Evolutionary conservation across 2,329 filamentous ascomycete genomes (phyloP), one percentile per base, ranked within the genome.

Genomic region (Grosmannia clavigera): DNA sequence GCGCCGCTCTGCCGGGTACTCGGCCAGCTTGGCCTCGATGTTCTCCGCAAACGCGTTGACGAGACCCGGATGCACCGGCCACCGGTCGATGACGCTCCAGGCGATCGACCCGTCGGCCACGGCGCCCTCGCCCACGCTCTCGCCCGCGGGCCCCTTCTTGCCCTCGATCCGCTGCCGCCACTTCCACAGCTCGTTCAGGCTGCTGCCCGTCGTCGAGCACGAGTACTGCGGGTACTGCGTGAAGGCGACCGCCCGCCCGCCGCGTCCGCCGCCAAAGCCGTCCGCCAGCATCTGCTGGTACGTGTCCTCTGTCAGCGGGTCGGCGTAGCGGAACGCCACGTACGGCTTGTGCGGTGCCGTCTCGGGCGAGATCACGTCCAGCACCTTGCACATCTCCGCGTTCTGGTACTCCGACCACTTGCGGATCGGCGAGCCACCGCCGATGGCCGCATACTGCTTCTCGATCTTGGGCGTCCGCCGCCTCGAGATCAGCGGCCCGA

Each of bases 211-310:
- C 1, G 94, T 99, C 25, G 91, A 96, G 76, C 95, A 99, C 25
- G 90, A 96, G 74, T 99, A 99, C 72, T 99, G 94, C 2, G 94
- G 94, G 68, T 99, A 99, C 73, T 99, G 94, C 33, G 92, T 96
- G 70, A 99, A 99, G 1, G 94, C 94, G 5, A 99, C 91, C 1
- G 95, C 94, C 61, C 94, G 83, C 3, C 92, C 92, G n/a, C 92
- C 92, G 62, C 84, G 90, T 5, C 92, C 92, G 58, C 85, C 83
- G 12, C 92, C 92, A 70, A 97, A 96, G 0, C 94, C 94, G 70
- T 99, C 94, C 9, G 84, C 84, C 29, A 99, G 75, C 64, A 99
- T 74, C 67, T 83, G 81, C 59, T 82, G 79, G 71, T 99, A 97
- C 84, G 92, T 96, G 66, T 95, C 85, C 75, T 97, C 94, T 2